Conservation (phyloP, 1,139 yeast species). For the Candida buenavistaensis region DNA sequence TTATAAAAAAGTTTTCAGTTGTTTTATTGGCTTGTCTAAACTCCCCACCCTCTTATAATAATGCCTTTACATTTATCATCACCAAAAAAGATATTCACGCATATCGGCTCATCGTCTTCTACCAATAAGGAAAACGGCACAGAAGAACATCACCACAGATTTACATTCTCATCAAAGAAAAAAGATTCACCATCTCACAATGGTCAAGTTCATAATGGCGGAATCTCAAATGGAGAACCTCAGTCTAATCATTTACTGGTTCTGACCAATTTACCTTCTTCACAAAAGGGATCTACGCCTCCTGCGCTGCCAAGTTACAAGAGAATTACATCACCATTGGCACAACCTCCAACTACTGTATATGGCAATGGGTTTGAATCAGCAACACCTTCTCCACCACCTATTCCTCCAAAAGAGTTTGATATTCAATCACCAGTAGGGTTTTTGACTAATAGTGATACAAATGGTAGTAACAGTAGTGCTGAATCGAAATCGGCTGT, state of each 20-base stretch:
- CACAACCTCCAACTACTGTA: slow-evolving; percentile 11
- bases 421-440: slow-evolving; percentile 1
- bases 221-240: neutral
- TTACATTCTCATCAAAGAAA: slow-evolving; percentile 1
- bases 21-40: too few species aligned
- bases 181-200: too few species aligned
- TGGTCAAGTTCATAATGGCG: too few species aligned
- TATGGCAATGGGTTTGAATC: neutral
- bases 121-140: neutral
- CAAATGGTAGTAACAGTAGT: slow-evolving; percentile 9
- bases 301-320: slow-evolving; percentile 4
- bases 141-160: slow-evolving; percentile 1
- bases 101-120: neutral
- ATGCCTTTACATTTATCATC: slow-evolving; percentile 3
- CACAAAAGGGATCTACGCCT: slow-evolving; percentile 2
- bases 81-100: slow-evolving; percentile 1
- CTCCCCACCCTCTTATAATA: neutral
- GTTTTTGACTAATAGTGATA: slow-evolving; percentile 9
- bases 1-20: too few species aligned
- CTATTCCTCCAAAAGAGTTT: slow-evolving; percentile 1
- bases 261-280: neutral
- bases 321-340: slow-evolving; percentile 11
- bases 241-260: neutral
- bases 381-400: slow-evolving; percentile 2
- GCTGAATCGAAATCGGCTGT: slow-evolving; percentile 6